These are phyloP conservation scores for Ramaria sp. DNA, from an alignment of 768 basidiomycete genomes.

Conservation along the genomic window DNA sequence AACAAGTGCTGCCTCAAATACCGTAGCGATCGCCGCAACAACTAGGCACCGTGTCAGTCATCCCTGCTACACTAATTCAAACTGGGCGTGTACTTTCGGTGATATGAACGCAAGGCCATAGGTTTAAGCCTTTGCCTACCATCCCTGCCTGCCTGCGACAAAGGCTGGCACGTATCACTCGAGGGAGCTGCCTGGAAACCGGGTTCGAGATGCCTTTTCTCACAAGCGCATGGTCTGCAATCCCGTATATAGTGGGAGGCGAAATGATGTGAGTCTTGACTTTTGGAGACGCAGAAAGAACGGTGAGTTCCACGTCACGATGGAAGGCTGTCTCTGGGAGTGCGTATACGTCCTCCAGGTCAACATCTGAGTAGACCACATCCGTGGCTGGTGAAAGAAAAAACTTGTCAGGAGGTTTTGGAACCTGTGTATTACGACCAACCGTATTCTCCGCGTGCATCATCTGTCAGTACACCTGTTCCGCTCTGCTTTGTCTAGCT, in stretches of 20 bases:
- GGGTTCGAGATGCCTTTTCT: no score
- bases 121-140: no score
- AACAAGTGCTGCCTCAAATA: constrained; percentile 18
- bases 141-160: no score
- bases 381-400: constrained; percentile 1
- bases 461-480: no score
- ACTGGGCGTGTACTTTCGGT: constrained; percentile 13
- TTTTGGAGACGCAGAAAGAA: constrained; percentile 37
- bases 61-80: background rate
- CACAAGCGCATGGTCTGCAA: no score
- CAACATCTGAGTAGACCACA: constrained; percentile 23
- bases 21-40: constrained; percentile 25
- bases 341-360: constrained; percentile 39
- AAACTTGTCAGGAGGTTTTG: no score
- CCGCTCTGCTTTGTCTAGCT: background rate
- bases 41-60: background rate
- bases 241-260: no score
- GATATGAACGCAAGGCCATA: constrained; percentile 51
- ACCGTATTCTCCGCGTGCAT: no score
- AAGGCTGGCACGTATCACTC: constrained; percentile 15
- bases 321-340: constrained; percentile 39
- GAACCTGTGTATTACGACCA: background rate
- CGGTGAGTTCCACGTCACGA: constrained; percentile 36
- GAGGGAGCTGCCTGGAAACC: constrained; percentile 19
- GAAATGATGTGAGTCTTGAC: no score